Evolutionary conservation across 805 yeast species (phyloP).

Genomic region (Starmerella asiatica): DNA sequence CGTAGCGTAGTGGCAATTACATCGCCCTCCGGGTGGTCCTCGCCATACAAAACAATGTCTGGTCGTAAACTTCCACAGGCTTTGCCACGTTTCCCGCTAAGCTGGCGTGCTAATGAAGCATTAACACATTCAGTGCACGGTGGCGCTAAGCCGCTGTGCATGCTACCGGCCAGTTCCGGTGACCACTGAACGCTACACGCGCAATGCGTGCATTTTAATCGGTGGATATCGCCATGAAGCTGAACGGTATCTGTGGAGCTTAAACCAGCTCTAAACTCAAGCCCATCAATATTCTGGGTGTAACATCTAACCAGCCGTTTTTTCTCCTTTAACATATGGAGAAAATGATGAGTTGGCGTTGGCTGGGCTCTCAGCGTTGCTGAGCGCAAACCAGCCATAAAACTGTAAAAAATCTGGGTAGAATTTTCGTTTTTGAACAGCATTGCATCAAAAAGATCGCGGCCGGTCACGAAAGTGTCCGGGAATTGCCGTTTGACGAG

Average conservation of each 20-base stretch:
- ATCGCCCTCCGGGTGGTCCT: conserved; percentile 80
- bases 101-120: conserved; percentile 41
- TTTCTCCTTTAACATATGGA: conserved; percentile 44
- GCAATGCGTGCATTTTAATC: conserved; percentile 65
- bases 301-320: conserved; percentile 70
- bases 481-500: conserved; percentile 53
- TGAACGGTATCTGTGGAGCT: conserved; percentile 46
- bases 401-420: conserved; percentile 63
- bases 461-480: conserved; percentile 55
- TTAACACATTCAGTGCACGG: conserved; percentile 59
- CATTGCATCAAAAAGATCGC: conserved; percentile 80
- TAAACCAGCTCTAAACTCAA: conserved; percentile 55
- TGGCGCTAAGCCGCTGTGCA: conserved; percentile 56
- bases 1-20: conserved; percentile 56
- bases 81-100: conserved; percentile 59
- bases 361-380: conserved; percentile 57
- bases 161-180: conserved; percentile 32
- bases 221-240: conserved; percentile 77
- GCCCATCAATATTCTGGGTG: conserved; percentile 88
- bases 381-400: conserved; percentile 68
- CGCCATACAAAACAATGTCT: conserved; percentile 83
- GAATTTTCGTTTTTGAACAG: conserved; percentile 57
- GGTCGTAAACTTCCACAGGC: conserved; percentile 76
- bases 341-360: conserved; percentile 71
- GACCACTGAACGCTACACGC: conserved; percentile 48